Conservation (phyloP, 2,329 filamentous ascomycete species). For the Hymenoscyphus albidus region DNA sequence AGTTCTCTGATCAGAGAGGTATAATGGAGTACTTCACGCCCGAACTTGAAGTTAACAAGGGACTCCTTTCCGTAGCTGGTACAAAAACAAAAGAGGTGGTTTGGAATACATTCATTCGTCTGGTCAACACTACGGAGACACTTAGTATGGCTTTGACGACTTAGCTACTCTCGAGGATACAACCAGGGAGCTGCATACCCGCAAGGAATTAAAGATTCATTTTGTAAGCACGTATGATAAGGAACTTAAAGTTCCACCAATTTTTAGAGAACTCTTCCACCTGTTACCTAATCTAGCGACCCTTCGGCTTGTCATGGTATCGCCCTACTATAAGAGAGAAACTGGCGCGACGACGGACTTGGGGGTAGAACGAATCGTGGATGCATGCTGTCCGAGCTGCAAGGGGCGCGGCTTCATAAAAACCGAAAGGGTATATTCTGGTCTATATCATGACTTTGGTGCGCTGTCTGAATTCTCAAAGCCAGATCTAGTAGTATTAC, state of each 20-base stretch:
- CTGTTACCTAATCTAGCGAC: neutral
- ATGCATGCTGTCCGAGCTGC: neutral
- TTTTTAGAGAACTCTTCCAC: conserved; percentile 3
- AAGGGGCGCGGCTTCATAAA: neutral
- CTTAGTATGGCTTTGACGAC: neutral
- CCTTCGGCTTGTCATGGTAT: neutral
- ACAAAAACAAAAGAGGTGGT: neutral
- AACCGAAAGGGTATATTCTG: neutral
- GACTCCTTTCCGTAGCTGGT: neutral
- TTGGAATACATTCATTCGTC: neutral
- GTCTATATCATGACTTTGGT: neutral
- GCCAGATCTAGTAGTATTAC: conserved; percentile 1
- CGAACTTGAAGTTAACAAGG: neutral
- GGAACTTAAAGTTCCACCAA: neutral
- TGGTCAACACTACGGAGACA: neutral
- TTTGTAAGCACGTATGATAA: neutral
- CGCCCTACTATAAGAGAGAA: neutral
- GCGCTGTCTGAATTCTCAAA: neutral
- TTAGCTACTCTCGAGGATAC: neutral
- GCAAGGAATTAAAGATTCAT: neutral
- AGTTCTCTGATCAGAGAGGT: neutral
- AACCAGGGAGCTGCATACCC: neutral
- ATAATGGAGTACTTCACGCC: neutral
- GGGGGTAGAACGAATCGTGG: neutral
- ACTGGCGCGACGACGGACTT: neutral